Evolutionary conservation across 192 early-diverging fungal species (phyloP), one percentile per base, ranked within the genome.

Genomic region (Podila verticillata): DNA sequence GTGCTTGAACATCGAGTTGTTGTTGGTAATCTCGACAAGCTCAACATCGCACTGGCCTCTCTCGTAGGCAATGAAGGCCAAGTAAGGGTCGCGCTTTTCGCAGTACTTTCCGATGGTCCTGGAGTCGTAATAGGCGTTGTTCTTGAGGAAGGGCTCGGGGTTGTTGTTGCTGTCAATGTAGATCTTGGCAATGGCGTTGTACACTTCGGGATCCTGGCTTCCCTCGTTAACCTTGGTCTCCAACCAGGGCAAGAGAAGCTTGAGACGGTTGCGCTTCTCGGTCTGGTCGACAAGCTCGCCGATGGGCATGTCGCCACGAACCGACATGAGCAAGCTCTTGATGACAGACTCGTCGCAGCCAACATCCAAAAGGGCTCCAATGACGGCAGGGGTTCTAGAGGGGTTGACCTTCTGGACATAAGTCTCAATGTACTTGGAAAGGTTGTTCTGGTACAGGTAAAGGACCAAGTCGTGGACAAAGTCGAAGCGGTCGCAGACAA

Each of bases 341-440:
- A 99, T 97, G 35, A 96, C 85, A 35, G 83, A 75, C 87, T 99
- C 98, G 74, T 98, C 97, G 71, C 98, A 99, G 70, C 97, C 98
- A 57, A 99, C 97, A 81, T 99, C 98, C 54, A 99, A 82, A 54
- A 99, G 86, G n/a, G 94, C 98, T 26, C 97, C 98, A 68, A 99
- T 89, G 34, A 99, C 98, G 61, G 93, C 90, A 35, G 98, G 97
- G 39, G 97, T 95, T 63, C 98, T 95, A 31, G 89, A 74, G 7
- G 98, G 88, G 83, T 99, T 99, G 64, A 99, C 97, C 75, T 96
- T 97, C 74, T 99, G 98, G n/a, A 99, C 98, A 73, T 99, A 99
- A 22, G 97, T 93, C 85, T 98, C 98, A 78, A 99, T 98, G 86
- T 95, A 98, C 87, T 97, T 96, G 83, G 88, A 92, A 73, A 95